A percentile compares a stretch with the other conserved stretches of the same genome.
These are phyloP conservation scores for Debaryomyces fabryi DNA, from an alignment of 1,139 yeast genomes.

Conservation along the genomic window DNA sequence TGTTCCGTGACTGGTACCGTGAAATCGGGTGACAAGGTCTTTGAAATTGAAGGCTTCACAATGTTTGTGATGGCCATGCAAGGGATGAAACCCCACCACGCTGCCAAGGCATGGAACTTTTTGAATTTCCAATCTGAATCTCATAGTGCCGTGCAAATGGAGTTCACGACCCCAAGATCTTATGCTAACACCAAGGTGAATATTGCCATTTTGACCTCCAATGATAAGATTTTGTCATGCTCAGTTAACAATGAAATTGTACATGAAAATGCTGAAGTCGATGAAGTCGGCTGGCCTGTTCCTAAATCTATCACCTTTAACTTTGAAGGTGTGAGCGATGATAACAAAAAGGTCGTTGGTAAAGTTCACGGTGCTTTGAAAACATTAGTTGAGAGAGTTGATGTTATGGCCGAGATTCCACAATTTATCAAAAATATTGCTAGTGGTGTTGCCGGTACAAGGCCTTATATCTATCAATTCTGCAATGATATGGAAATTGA, in stretches of 20 bases:
- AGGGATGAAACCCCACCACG: conserved; percentile 99
- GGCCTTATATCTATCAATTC: conserved; percentile 93
- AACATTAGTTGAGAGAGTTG: conserved; percentile 81
- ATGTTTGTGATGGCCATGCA: conserved; percentile 98
- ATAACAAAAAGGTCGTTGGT: conserved; percentile 37
- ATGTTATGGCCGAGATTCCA: conserved; percentile 97
- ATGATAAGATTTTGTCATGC: conserved; percentile 65
- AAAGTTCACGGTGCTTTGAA: conserved; percentile 56
- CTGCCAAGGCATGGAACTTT: conserved; percentile 96
- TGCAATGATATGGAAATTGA: conserved; percentile 55
- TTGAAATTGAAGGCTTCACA: conserved; percentile 56
- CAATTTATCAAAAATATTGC: conserved; percentile 91
- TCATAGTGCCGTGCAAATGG: conserved; percentile 84
- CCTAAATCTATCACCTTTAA: conserved; percentile 70
- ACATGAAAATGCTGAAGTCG: conserved; percentile 62
- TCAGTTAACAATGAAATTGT: conserved; percentile 66
- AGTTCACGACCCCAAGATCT: conserved; percentile 90
- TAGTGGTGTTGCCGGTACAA: conserved; percentile 92
- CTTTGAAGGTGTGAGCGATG: conserved; percentile 34
- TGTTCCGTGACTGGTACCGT: conserved; percentile 70
- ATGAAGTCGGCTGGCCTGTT: conserved; percentile 91
- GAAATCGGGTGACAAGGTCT: conserved; percentile 28
- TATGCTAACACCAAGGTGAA: conserved; percentile 83
- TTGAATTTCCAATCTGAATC: conserved; percentile 81
- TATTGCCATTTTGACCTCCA: conserved; percentile 70